Percentiles rank a stretch among this genome's conserved stretches.
phyloP scores from a whole-genome alignment of 345 rosid genomes.

The Camelina sativa region DNA sequence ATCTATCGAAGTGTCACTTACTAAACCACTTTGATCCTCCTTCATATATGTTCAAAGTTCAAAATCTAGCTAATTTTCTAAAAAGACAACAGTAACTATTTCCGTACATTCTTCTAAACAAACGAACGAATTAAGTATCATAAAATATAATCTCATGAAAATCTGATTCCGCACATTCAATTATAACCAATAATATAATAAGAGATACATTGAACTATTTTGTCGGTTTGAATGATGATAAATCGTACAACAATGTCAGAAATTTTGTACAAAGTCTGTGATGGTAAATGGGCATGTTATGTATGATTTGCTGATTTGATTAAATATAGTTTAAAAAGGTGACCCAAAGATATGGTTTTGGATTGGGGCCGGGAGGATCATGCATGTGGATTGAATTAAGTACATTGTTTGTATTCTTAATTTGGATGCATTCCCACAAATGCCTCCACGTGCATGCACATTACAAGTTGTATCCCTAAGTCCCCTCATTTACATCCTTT shows the following conservation, averaged over 20 bases:
- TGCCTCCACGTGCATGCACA: conserved; percentile 24
- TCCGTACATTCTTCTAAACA: conserved; percentile 19
- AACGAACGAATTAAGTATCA: background rate
- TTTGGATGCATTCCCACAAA: conserved; percentile 36
- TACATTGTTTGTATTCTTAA: conserved; percentile 34
- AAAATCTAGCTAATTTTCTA: background rate
- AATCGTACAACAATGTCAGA: conserved; percentile 35
- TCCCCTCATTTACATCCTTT: background rate
- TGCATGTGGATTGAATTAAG: conserved; percentile 36
- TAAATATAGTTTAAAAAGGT: background rate
- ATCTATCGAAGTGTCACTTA: background rate
- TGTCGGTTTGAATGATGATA: conserved; percentile 31
- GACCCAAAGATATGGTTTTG: conserved; percentile 28
- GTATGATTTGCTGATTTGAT: conserved; percentile 10
- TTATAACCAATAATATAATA: background rate
- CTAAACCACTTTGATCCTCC: background rate
- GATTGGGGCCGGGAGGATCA: background rate
- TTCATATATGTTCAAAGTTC: background rate
- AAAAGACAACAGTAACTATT: background rate
- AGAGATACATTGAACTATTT: conserved; percentile 15
- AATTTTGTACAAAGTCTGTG: conserved; percentile 15
- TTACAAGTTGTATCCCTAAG: background rate
- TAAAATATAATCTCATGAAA: background rate
- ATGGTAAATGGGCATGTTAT: conserved; percentile 35
- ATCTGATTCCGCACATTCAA: background rate